phyloP scores from a whole-genome alignment of 495 filamentous ascomycete genomes.

The Parachaetomium inaequale region DNA sequence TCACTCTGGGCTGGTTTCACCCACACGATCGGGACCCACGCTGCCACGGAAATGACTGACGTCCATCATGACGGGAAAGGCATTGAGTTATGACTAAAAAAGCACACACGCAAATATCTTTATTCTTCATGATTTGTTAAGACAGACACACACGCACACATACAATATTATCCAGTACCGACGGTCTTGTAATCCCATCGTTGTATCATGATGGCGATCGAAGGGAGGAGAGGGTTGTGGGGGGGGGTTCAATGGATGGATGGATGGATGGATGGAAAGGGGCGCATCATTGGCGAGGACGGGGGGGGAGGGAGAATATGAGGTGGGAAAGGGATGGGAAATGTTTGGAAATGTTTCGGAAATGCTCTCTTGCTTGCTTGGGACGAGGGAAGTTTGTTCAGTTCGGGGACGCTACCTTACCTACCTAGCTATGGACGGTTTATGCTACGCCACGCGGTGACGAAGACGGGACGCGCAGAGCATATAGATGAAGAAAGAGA shows the following conservation, averaged over 20 bases:
- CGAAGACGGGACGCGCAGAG: slow-evolving; percentile 2
- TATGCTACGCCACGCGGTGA: slow-evolving; percentile 5
- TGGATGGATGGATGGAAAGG: too few species aligned
- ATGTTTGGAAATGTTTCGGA: too few species aligned
- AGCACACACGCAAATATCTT: slow-evolving; percentile 1
- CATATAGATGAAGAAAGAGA: slow-evolving; percentile 14
- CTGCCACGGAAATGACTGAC: slow-evolving; percentile 26
- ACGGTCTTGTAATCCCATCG: background rate
- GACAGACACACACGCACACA: background rate
- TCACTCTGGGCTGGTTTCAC: slow-evolving; percentile 19
- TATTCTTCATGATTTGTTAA: background rate
- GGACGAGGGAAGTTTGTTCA: background rate
- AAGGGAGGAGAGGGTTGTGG: background rate
- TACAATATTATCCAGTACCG: background rate
- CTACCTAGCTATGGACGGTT: background rate
- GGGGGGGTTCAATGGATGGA: background rate
- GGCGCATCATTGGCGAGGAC: too few species aligned
- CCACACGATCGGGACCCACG: slow-evolving; percentile 10
- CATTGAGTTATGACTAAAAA: slow-evolving; percentile 19
- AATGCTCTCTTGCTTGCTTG: too few species aligned
- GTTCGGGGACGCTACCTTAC: too few species aligned
- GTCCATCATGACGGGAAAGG: slow-evolving; percentile 23
- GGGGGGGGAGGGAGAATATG: too few species aligned
- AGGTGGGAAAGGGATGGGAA: background rate
- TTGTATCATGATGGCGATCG: background rate